phyloP scores from a whole-genome alignment of 129 eudicot genomes.

The sunflower (Helianthus annuus) region DNA sequence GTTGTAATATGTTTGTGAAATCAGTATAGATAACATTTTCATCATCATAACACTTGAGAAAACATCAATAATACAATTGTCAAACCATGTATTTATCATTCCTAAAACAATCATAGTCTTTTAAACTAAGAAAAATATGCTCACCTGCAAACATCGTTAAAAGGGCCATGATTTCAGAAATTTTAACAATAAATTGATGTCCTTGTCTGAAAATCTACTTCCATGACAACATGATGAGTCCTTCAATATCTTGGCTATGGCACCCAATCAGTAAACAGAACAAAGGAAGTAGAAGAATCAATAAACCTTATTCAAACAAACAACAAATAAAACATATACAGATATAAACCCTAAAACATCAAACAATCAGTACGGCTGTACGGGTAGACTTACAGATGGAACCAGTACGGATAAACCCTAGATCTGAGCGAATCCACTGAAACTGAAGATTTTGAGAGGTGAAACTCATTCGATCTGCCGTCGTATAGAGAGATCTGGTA shows the following conservation, averaged over 20 bases:
- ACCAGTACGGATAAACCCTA: too few relatives aligned
- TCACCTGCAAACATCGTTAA: slow-evolving; percentile 94
- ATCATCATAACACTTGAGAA: slow-evolving; percentile 48
- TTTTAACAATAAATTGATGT: slow-evolving; percentile 70
- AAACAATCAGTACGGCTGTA: too few relatives aligned
- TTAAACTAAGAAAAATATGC: slow-evolving; percentile 1
- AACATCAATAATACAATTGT: background rate
- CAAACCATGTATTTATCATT: background rate
- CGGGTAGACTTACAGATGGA: too few relatives aligned
- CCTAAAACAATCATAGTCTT: background rate
- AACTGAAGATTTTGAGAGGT: too few relatives aligned
- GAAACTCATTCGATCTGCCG: too few relatives aligned
- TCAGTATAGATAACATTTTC: slow-evolving; percentile 48
- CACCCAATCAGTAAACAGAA: too few relatives aligned
- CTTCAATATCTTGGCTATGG: slow-evolving; percentile 69
- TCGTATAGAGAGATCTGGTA: too few relatives aligned
- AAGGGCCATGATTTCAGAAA: slow-evolving; percentile 74
- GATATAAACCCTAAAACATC: too few relatives aligned
- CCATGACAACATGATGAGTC: slow-evolving; percentile 90
- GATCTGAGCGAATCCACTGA: too few relatives aligned
- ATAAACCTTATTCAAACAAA: too few relatives aligned
- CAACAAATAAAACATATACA: too few relatives aligned
- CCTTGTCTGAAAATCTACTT: slow-evolving; percentile 78
- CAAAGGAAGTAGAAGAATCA: too few relatives aligned
- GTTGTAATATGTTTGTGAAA: slow-evolving; percentile 3